phyloP scores from a whole-genome alignment of 2,329 filamentous ascomycete genomes.

The Talaromyces sp. region DNA sequence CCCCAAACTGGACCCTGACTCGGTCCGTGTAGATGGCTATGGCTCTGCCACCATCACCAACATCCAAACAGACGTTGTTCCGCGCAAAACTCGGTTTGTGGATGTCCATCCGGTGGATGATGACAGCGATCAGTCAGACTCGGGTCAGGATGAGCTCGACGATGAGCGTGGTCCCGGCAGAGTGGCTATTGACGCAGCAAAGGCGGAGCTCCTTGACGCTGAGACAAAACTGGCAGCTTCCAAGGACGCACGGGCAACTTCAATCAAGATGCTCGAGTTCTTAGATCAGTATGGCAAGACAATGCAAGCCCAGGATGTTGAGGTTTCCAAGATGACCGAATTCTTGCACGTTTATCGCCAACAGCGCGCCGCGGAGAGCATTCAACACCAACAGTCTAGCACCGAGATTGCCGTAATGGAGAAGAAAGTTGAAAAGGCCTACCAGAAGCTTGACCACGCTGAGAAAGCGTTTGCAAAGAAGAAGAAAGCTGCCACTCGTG shows the following conservation, averaged over 20 bases:
- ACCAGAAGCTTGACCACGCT: slow-evolving; percentile 4
- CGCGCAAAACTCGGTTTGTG: slow-evolving; percentile 52
- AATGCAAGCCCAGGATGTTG: slow-evolving; percentile 25
- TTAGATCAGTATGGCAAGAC: slow-evolving; percentile 33
- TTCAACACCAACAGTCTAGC: slow-evolving; percentile 19
- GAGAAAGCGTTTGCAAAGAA: slow-evolving; percentile 13
- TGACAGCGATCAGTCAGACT: slow-evolving; percentile 28
- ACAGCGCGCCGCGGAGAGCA: slow-evolving; percentile 24
- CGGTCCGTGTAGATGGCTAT: slow-evolving; percentile 57
- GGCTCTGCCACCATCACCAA: slow-evolving; percentile 58
- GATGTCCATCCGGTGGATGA: slow-evolving; percentile 49
- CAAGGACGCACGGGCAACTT: slow-evolving; percentile 21
- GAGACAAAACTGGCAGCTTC: slow-evolving; percentile 28
- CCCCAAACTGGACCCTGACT: slow-evolving; percentile 51
- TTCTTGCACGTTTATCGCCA: slow-evolving; percentile 31
- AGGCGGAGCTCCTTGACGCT: slow-evolving; percentile 27
- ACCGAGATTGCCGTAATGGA: slow-evolving; percentile 20
- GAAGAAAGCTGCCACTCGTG: slow-evolving; percentile 19
- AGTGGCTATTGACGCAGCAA: slow-evolving; percentile 15
- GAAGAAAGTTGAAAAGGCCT: slow-evolving; percentile 20
- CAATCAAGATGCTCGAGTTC: slow-evolving; percentile 21
- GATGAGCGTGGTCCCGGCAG: slow-evolving; percentile 8
- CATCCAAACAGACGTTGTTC: slow-evolving; percentile 56
- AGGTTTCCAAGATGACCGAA: slow-evolving; percentile 26
- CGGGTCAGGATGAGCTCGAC: slow-evolving; percentile 8